These are phyloP conservation scores for Paramecium octaurelia DNA, from an alignment of 73 alveolate species.

Conservation along the genomic window DNA sequence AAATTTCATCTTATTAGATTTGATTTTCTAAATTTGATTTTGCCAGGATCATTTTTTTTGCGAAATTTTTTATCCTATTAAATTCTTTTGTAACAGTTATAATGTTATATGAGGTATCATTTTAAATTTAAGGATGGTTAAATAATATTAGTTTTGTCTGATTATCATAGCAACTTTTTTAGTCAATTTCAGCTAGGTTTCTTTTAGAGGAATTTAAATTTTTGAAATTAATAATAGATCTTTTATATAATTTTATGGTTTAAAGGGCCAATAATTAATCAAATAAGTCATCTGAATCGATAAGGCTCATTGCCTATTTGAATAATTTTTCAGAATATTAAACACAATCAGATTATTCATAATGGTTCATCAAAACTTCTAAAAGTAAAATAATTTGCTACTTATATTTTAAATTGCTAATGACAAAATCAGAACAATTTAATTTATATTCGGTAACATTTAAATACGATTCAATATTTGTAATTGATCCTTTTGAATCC, in stretches of 20 bases:
- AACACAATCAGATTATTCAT: not conserved
- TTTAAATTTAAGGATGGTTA: not conserved
- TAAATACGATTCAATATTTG: not conserved
- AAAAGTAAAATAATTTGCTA: not conserved
- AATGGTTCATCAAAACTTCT: not conserved
- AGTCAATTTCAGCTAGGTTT: not conserved
- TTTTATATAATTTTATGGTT: not conserved
- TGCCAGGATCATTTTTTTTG: not conserved
- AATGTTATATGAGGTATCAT: not conserved
- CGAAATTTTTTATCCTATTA: not conserved
- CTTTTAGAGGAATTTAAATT: not conserved
- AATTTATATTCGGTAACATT: not conserved
- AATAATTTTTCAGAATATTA: not conserved
- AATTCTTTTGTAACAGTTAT: not conserved
- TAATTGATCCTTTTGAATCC: not conserved
- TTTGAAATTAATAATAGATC: not conserved
- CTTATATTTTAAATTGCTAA: not conserved
- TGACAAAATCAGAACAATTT: not conserved
- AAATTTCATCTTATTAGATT: not conserved
- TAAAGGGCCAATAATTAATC: not conserved
- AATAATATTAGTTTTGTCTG: not conserved
- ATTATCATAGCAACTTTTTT: not conserved
- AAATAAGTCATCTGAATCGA: not conserved
- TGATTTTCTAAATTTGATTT: not conserved
- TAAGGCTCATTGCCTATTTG: not conserved